Conservation (phyloP, 139 green algal species). For the Chlorella ohadii region DNA sequence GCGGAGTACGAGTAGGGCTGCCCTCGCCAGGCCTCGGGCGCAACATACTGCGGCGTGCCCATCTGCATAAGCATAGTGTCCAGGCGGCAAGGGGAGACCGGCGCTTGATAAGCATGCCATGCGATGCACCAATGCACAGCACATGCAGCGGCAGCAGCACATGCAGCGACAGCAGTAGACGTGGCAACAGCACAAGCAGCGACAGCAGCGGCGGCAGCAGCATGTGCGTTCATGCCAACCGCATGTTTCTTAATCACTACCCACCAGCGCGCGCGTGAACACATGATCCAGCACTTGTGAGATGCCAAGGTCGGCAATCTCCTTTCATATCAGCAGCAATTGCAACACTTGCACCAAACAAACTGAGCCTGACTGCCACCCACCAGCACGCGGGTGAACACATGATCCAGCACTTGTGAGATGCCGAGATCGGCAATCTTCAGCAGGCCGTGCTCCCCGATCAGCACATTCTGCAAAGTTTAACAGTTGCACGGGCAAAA, state of each 20-base stretch:
- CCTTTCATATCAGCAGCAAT: too few relatives aligned
- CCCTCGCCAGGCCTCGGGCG: conserved; percentile 82
- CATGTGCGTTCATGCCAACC: too few relatives aligned
- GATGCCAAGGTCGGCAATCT: not conserved
- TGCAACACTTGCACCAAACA: not conserved
- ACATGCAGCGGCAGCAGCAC: too few relatives aligned
- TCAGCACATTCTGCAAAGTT: conserved; percentile 85
- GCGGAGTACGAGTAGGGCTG: conserved; percentile 82
- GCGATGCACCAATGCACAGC: not conserved
- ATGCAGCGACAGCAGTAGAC: too few relatives aligned
- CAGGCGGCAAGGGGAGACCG: too few relatives aligned
- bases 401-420: conserved; percentile 79
- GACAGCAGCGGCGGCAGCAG: too few relatives aligned
- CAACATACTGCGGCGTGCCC: conserved; percentile 89
- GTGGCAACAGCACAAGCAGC: too few relatives aligned
- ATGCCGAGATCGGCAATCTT: conserved; percentile 91
- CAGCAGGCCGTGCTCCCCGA: conserved; percentile 69
- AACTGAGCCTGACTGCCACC: not conserved
- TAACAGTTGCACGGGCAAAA: too few relatives aligned
- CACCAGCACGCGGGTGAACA: conserved; percentile 76
- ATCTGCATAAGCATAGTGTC: conserved; percentile 52
- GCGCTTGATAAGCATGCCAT: too few relatives aligned
- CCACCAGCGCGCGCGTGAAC: conserved; percentile 75
- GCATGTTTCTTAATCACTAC: too few relatives aligned
- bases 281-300: conserved; percentile 65